Percentiles rank a stretch among this genome's conserved stretches.
These are phyloP conservation scores for Coemansia sp. DNA, from an alignment of 192 early-diverging fungal species.

Conservation along the genomic window DNA sequence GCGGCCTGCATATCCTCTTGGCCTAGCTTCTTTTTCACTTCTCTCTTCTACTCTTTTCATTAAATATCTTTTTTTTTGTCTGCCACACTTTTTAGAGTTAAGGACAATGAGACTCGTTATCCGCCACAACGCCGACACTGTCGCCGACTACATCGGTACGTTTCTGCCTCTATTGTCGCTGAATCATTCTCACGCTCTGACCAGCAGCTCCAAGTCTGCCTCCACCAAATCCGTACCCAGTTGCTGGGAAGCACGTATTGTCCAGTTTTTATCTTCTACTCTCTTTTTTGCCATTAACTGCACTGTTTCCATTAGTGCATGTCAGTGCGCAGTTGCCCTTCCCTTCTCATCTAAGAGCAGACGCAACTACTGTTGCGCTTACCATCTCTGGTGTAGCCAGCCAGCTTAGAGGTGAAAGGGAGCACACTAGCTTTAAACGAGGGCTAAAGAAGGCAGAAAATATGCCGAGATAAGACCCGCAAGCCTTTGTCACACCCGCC, in stretches of 20 bases:
- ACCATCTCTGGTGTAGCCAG: not conserved
- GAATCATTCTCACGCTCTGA: not conserved
- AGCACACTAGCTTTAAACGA: not conserved
- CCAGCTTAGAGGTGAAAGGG: not conserved
- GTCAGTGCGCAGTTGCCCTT: not conserved
- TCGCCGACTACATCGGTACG: constrained; percentile 71
- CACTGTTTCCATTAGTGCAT: not conserved
- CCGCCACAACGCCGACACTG: constrained; percentile 70
- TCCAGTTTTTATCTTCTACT: not conserved
- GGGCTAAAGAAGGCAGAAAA: not conserved
- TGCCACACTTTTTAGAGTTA: not conserved
- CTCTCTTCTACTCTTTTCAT: constrained; percentile 5
- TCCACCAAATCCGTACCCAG: not conserved
- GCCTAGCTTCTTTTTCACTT: constrained; percentile 17
- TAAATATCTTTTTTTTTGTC: constrained; percentile 5
- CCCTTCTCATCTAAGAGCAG: not conserved
- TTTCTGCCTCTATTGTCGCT: constrained; percentile 33
- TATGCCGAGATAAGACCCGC: constrained; percentile 5
- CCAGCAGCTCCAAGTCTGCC: constrained; percentile 15
- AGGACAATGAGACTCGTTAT: constrained; percentile 72
- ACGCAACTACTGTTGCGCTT: not conserved
- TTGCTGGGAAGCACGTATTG: not conserved
- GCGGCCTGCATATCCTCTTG: constrained; percentile 20
- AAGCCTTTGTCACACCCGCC: not conserved
- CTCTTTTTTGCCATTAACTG: not conserved